A percentile compares a stretch with the other conserved stretches of the same genome.
Evolutionary conservation across 1,139 yeast genomes (phyloP).

Genomic region (Lodderomyces metapsilosis): DNA sequence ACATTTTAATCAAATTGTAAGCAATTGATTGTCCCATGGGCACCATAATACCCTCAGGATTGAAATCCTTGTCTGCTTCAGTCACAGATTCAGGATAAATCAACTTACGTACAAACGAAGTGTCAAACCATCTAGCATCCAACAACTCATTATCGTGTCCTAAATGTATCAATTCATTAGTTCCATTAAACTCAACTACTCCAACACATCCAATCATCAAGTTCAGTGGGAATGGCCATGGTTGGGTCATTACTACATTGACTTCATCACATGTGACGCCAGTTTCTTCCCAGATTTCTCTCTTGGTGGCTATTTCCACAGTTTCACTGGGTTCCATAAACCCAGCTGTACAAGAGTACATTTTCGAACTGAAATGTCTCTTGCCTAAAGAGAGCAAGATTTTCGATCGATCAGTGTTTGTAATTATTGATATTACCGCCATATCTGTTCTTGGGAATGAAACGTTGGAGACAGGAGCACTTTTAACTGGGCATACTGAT

Average conservation of each 20-base stretch:
- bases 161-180: slow-evolving; percentile 59
- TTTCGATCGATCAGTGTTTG: slow-evolving; percentile 59
- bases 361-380: slow-evolving; percentile 46
- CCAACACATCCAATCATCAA: slow-evolving; percentile 93
- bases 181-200: slow-evolving; percentile 61
- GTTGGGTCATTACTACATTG: slow-evolving; percentile 68
- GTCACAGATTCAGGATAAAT: slow-evolving; percentile 32
- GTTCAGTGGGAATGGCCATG: slow-evolving; percentile 96
- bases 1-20: slow-evolving; percentile 38
- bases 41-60: slow-evolving; percentile 40
- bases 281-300: slow-evolving; percentile 96
- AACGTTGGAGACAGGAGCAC: slow-evolving; percentile 54
- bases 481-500: slow-evolving; percentile 53
- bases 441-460: slow-evolving; percentile 93
- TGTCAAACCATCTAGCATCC: slow-evolving; percentile 83
- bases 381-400: slow-evolving; percentile 71
- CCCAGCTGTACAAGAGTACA: slow-evolving; percentile 90
- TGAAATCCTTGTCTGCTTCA: slow-evolving; percentile 20
- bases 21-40: slow-evolving; percentile 47
- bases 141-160: slow-evolving; percentile 82
- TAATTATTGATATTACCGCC: slow-evolving; percentile 77
- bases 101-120: slow-evolving; percentile 48
- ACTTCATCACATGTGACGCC: slow-evolving; percentile 71
- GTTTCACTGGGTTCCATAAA: slow-evolving; percentile 95
- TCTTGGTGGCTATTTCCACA: slow-evolving; percentile 78